A percentile compares a stretch with the other conserved stretches of the same genome.
Conservation (phyloP, 331 rosid genomes). For the Malus hybrid region DNA sequence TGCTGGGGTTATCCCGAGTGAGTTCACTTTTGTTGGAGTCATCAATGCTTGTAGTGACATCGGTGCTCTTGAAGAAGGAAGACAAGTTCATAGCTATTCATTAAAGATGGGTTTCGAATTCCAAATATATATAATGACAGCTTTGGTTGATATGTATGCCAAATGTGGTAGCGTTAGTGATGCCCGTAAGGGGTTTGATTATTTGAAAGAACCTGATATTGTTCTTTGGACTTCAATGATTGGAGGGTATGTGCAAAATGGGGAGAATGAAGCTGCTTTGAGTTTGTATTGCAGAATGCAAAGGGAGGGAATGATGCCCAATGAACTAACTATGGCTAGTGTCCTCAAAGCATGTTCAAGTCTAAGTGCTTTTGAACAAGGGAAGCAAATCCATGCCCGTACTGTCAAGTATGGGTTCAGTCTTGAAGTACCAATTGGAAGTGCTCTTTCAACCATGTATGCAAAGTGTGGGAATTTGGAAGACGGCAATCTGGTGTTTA, state of each 20-base stretch:
- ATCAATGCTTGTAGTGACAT: conserved; percentile 78
- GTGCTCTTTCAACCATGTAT: conserved; percentile 85
- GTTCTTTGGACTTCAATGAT: conserved; percentile 93
- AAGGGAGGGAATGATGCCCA: conserved; percentile 54
- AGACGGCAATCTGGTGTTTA: conserved; percentile 53
- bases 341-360: conserved; percentile 78
- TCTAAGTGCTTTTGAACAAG: conserved; percentile 82
- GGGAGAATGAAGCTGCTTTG: conserved; percentile 66
- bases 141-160: conserved; percentile 86
- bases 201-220: conserved; percentile 55
- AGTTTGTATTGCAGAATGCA: conserved; percentile 70
- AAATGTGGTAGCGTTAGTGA: conserved; percentile 57
- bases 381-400: conserved; percentile 69
- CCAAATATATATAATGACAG: conserved; percentile 60
- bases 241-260: conserved; percentile 66
- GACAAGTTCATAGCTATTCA: conserved; percentile 60
- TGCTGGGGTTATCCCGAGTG: conserved; percentile 51
- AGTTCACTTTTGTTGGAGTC: conserved; percentile 70
- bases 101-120: conserved; percentile 63
- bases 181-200: conserved; percentile 65
- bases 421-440: conserved; percentile 72
- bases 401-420: conserved; percentile 60
- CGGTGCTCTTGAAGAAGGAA: conserved; percentile 57
- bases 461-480: conserved; percentile 79
- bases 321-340: conserved; percentile 75